A percentile compares a stretch with the other conserved stretches of the same genome.
Evolutionary conservation across 2,329 filamentous ascomycete genomes (phyloP).

Genomic region (Endocalyx cinctus): DNA sequence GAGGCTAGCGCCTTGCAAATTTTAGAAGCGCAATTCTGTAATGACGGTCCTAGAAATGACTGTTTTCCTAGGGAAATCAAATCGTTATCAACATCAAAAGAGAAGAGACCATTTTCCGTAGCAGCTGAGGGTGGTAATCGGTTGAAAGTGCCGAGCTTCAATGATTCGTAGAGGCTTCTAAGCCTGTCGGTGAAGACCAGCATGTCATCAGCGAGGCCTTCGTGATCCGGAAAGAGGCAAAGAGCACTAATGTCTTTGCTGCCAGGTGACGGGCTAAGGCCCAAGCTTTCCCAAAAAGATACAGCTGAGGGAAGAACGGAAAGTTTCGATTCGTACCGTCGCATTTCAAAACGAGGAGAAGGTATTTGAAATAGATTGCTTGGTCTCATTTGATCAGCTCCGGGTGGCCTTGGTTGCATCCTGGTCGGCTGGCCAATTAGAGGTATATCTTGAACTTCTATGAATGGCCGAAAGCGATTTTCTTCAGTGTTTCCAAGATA

Average conservation of each 20-base stretch:
- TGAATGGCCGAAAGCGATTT: conserved; percentile 43
- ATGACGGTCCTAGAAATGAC: conserved; percentile 38
- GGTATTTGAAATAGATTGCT: conserved; percentile 58
- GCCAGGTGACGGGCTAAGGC: conserved; percentile 66
- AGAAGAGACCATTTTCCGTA: conserved; percentile 44
- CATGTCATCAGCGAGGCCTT: conserved; percentile 57
- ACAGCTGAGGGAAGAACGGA: conserved; percentile 72
- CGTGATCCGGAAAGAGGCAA: conserved; percentile 65
- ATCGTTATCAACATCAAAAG: conserved; percentile 44
- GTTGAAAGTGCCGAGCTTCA: conserved; percentile 65
- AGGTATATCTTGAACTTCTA: conserved; percentile 55
- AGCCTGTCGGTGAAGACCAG: conserved; percentile 63
- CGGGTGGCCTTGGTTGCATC: conserved; percentile 44
- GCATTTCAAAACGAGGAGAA: conserved; percentile 67
- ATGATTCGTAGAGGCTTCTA: conserved; percentile 66
- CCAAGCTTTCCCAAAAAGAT: conserved; percentile 77
- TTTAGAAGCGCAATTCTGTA: conserved; percentile 44
- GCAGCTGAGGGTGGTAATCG: conserved; percentile 38
- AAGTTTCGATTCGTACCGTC: conserved; percentile 62
- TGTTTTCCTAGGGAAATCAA: conserved; percentile 35
- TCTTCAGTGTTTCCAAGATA: conserved; percentile 37
- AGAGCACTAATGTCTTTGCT: conserved; percentile 66
- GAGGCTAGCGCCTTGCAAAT: conserved; percentile 43
- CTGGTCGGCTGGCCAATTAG: conserved; percentile 48
- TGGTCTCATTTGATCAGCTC: conserved; percentile 43